phyloP scores from a whole-genome alignment of 2,329 filamentous ascomycete genomes.

The Plenodomus biglobosus region DNA sequence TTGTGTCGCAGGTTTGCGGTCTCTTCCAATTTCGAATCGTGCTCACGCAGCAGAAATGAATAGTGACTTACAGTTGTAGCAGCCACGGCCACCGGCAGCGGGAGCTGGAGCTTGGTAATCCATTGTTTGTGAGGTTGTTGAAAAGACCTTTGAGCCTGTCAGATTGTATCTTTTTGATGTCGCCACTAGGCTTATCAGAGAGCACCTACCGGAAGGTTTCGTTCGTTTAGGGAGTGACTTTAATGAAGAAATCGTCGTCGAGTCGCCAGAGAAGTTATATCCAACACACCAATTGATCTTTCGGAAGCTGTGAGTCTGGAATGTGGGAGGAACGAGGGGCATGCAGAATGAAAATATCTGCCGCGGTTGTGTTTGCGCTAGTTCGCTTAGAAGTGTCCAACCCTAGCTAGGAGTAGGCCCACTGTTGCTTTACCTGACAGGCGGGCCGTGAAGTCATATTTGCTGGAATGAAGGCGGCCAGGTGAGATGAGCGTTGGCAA shows the following conservation, averaged over 20 bases:
- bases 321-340: conserved; percentile 17
- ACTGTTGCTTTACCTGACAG: conserved; percentile 6
- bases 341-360: conserved; percentile 15
- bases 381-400: conserved; percentile 9
- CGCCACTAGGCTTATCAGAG: conserved; percentile 3
- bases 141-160: conserved; percentile 26
- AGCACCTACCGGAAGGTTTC: conserved; percentile 29
- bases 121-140: conserved; percentile 30
- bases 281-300: conserved; percentile 22
- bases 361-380: conserved; percentile 17
- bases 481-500: background rate
- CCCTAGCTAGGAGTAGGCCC: conserved; percentile 11
- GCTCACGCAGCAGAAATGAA: conserved; percentile 1
- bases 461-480: conserved; percentile 3
- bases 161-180: conserved; percentile 12
- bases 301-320: conserved; percentile 11
- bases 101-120: conserved; percentile 41
- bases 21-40: background rate
- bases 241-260: conserved; percentile 7
- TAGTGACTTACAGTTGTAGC: conserved; percentile 46
- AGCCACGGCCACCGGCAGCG: conserved; percentile 43
- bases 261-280: conserved; percentile 9
- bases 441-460: conserved; percentile 6
- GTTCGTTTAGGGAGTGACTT: conserved; percentile 22
- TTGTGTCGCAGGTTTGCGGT: conserved; percentile 1